Conservation (phyloP, 306 rosid species). For the Cercis canadensis region DNA sequence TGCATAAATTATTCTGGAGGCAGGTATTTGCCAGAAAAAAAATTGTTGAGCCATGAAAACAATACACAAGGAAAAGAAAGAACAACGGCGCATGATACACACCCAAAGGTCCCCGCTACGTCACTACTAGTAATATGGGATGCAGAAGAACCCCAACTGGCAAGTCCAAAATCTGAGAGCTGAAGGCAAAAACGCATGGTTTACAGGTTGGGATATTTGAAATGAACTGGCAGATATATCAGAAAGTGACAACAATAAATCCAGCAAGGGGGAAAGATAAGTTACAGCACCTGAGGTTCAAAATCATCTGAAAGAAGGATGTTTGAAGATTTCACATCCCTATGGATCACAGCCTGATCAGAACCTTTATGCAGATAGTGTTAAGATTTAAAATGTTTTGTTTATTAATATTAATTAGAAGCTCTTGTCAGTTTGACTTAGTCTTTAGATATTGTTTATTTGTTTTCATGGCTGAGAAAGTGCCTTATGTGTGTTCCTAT, state of each 20-base stretch:
- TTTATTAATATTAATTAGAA: too few species aligned
- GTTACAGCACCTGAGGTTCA: constrained; percentile 73
- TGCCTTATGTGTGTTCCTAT: too few species aligned
- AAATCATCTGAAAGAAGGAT: constrained; percentile 85
- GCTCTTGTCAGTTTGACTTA: too few species aligned
- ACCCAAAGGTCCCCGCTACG: constrained; percentile 99
- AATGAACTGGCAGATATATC: constrained; percentile 6
- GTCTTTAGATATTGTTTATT: too few species aligned
- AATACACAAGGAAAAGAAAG: constrained; percentile 15
- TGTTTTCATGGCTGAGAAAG: too few species aligned
- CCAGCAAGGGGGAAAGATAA: constrained; percentile 1
- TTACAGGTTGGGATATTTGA: constrained; percentile 24
- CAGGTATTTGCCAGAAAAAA: constrained; percentile 70
- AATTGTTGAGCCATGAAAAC: constrained; percentile 29
- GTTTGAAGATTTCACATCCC: constrained; percentile 95
- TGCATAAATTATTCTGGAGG: constrained; percentile 98
- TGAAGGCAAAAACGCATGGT: constrained; percentile 43
- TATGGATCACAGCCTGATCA: constrained; percentile 82
- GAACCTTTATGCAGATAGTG: constrained; percentile 77
- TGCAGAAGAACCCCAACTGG: constrained; percentile 76
- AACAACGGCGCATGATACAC: constrained; percentile 42
- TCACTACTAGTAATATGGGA: constrained; percentile 67
- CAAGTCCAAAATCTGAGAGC: constrained; percentile 98
- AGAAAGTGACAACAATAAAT: constrained; percentile 14
- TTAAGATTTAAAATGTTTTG: too few species aligned